Evolutionary conservation across 306 rosid genomes (phyloP).

Genomic region (Delonix regia): DNA sequence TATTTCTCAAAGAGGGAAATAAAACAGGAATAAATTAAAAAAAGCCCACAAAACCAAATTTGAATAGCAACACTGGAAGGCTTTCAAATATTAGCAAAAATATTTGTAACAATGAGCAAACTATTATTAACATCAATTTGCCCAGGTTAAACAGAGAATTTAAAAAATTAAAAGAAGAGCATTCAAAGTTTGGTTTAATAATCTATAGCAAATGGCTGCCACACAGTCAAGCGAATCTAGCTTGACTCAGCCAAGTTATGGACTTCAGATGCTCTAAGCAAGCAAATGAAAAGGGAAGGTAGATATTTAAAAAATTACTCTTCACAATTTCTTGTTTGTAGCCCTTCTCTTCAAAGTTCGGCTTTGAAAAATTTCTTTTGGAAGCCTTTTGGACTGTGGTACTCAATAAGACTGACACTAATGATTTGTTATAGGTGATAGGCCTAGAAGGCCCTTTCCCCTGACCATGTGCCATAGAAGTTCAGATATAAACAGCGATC

Average conservation of each 20-base stretch:
- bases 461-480: neutral
- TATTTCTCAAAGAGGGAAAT: slow-evolving; percentile 23
- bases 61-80: neutral
- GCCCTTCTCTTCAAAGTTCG: neutral
- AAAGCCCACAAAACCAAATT: neutral
- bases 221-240: neutral
- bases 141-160: neutral
- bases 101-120: neutral
- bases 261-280: neutral
- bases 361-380: neutral
- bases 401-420: neutral
- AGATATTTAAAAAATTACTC: neutral
- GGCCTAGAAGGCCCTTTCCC: neutral
- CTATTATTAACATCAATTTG: neutral
- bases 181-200: neutral
- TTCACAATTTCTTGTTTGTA: neutral
- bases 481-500: neutral
- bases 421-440: neutral
- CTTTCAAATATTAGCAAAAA: neutral
- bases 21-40: neutral
- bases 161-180: neutral
- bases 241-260: neutral
- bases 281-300: neutral
- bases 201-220: neutral
- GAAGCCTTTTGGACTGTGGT: neutral